A percentile compares a stretch with the other conserved stretches of the same genome.
These are phyloP conservation scores for Yarrowia phangngaensis DNA, from an alignment of 805 yeast genomes.

Conservation along the genomic window DNA sequence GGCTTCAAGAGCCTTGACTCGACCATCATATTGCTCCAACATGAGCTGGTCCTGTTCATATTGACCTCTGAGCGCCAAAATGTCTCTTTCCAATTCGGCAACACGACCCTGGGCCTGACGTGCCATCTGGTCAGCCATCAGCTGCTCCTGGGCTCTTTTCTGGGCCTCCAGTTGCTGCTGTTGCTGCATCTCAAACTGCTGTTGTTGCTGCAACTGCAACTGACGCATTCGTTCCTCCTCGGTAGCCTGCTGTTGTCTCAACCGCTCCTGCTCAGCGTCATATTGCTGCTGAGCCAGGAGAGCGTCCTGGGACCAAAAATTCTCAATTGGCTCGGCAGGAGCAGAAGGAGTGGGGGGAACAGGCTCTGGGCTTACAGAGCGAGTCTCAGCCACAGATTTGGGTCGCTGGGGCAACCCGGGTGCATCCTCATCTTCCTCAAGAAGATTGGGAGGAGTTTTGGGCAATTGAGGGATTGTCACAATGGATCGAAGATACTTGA, in stretches of 20 bases:
- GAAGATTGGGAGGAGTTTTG: conserved; percentile 56
- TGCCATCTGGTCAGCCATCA: conserved; percentile 61
- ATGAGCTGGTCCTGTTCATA: conserved; percentile 80
- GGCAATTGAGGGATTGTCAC: conserved; percentile 73
- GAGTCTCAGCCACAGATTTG: conserved; percentile 31
- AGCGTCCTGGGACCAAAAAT: conserved; percentile 43
- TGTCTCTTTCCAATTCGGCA: conserved; percentile 76
- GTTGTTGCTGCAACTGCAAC: conserved; percentile 64
- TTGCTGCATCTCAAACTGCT: conserved; percentile 70
- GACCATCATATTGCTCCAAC: conserved; percentile 79
- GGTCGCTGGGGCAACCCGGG: conserved; percentile 45
- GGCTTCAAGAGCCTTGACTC: conserved; percentile 75
- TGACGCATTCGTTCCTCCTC: conserved; percentile 66
- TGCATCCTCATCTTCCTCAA: conserved; percentile 43
- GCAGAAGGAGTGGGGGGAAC: conserved; percentile 34
- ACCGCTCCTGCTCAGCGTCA: conserved; percentile 56
- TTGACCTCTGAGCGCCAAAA: conserved; percentile 69
- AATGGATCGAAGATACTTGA: conserved; percentile 73
- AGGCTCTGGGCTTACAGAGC: conserved; percentile 31
- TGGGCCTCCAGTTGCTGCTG: conserved; percentile 64
- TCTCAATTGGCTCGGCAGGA: conserved; percentile 43
- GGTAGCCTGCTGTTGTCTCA: conserved; percentile 59
- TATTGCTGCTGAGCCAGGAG: conserved; percentile 47
- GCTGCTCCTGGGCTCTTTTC: conserved; percentile 65
- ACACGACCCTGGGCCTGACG: conserved; percentile 73